Percentiles rank a stretch among this genome's conserved stretches.
Conservation (phyloP, 2,329 filamentous ascomycete species). For the Metarhizium guizhouense region DNA sequence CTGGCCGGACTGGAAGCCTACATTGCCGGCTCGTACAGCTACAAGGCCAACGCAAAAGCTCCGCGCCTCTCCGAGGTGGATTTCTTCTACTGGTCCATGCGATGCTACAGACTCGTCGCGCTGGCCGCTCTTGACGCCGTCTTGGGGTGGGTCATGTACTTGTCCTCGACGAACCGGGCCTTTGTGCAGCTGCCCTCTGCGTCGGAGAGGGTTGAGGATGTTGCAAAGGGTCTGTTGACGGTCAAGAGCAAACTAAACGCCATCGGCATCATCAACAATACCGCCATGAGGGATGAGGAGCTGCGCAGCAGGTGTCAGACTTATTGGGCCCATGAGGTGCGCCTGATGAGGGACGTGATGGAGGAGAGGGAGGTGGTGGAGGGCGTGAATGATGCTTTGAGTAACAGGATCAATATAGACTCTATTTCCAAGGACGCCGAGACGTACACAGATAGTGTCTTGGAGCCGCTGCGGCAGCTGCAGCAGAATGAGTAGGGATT, state of each 20-base stretch:
- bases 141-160: slow-evolving; percentile 60
- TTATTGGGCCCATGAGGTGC: slow-evolving; percentile 77
- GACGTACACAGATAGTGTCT: slow-evolving; percentile 40
- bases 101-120: slow-evolving; percentile 50
- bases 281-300: slow-evolving; percentile 62
- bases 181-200: slow-evolving; percentile 54
- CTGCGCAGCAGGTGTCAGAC: slow-evolving; percentile 56
- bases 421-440: slow-evolving; percentile 56
- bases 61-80: slow-evolving; percentile 56
- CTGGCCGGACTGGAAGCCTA: slow-evolving; percentile 59
- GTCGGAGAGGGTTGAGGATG: slow-evolving; percentile 56
- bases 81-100: slow-evolving; percentile 62
- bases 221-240: slow-evolving; percentile 46
- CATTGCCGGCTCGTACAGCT: slow-evolving; percentile 54
- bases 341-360: slow-evolving; percentile 64
- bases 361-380: slow-evolving; percentile 69
- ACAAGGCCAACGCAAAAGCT: slow-evolving; percentile 54
- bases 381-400: slow-evolving; percentile 59
- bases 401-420: slow-evolving; percentile 53
- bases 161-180: slow-evolving; percentile 71
- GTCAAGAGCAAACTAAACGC: slow-evolving; percentile 61
- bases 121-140: slow-evolving; percentile 57
- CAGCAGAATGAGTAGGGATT: slow-evolving; percentile 3
- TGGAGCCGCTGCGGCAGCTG: slow-evolving; percentile 22
- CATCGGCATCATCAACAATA: slow-evolving; percentile 70